Evolutionary conservation across 169 alveolate genomes (phyloP), one percentile per base, ranked within the genome.

Genomic region (Eimeria maxima): DNA sequence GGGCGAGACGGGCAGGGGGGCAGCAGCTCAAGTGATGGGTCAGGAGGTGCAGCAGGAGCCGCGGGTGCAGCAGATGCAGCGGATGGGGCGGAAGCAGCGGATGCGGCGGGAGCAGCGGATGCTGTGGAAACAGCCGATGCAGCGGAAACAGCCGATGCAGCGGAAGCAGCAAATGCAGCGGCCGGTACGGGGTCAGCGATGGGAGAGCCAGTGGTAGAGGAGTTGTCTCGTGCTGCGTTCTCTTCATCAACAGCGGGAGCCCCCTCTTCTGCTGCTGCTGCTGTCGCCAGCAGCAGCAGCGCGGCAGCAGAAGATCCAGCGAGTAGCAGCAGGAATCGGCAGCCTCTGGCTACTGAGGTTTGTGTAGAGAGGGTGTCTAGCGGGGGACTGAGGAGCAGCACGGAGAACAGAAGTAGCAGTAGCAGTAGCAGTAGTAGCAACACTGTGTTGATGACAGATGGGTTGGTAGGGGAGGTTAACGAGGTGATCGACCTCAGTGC

Each of bases 401-500:
- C 83, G 83, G 83, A 38, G 55, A 42, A 29, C 83, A 73, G 83
- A 50, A 73, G 38, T 38, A 63, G 74, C 74, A 63, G 74, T 38
- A 63, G 74, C 11, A 63, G 38, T 14, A 63, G 74, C 38, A 63
- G 74, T 55, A 74, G 47, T 27, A 80, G 89, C 89, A 80, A 55
- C 76, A 83, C 76, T 76, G 81, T 78, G 89, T 27, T 83, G 38
- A 29, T 83, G 76, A 11, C 76, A 4, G 50, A 55, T 53, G 91
- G 13, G 38, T 7, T 63, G 16, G 73, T 16, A 8, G 44, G 27
- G 65, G 90, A 81, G 20, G 90, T 83, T 22, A 83, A 83, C 14
- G 91, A 83, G 27, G 91, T 83, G 33, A 83, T 83, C 16, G 73
- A 83, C 10, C 60, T 83, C 13, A 83, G 91, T 53, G 74, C 22